Evolutionary conservation across 192 early-diverging fungal genomes (phyloP), one percentile per base, ranked within the genome.

Genomic region (Dissophora ornata): DNA sequence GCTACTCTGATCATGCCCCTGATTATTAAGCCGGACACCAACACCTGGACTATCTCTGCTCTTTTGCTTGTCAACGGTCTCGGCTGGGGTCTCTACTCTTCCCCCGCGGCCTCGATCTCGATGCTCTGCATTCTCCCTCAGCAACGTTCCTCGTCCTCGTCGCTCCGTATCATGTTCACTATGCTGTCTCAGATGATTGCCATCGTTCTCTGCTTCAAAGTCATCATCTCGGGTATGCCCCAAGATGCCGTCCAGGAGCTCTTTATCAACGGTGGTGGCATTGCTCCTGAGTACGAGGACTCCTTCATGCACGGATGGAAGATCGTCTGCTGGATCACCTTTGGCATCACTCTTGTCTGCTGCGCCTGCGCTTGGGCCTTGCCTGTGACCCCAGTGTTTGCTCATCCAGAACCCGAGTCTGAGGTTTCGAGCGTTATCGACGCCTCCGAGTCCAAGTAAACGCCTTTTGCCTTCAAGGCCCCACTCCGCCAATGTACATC

Each of bases 131-230:
- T 75, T 21, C 48, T 75, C 19, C 71, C 71, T 16, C 71, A 75
- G 51, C 71, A 75, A 51, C 71, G 71, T 15, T 33, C 71, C 4
- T 75, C 71, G 4, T 75, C 71, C 6, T 75, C 71, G 2, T 75
- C 71, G 22, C 49, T 75, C 26, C 71, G 71, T 55, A 75, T 75
- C 51, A 75, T 75, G 71, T 75, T 75, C 55, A 75, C 71, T 1
- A 75, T 75, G 71, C 15, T 75, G 26, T 75, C 71, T 0, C 71
- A 75, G 45, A 75, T 75, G 71, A 75, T 75, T 56, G 71, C 71
- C 18, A 75, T 75, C 25, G 71, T 75, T n/a, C 66, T 75, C 26
- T 75, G 71, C 57, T 75, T 75, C 51, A 75, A 67, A 57, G 51
- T 75, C 26, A 75, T 75, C 22, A 75, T 75, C 36, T 34, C 62